These are phyloP conservation scores for Agarophyton chilense DNA, from an alignment of 23 red algal genomes.

Conservation along the genomic window DNA sequence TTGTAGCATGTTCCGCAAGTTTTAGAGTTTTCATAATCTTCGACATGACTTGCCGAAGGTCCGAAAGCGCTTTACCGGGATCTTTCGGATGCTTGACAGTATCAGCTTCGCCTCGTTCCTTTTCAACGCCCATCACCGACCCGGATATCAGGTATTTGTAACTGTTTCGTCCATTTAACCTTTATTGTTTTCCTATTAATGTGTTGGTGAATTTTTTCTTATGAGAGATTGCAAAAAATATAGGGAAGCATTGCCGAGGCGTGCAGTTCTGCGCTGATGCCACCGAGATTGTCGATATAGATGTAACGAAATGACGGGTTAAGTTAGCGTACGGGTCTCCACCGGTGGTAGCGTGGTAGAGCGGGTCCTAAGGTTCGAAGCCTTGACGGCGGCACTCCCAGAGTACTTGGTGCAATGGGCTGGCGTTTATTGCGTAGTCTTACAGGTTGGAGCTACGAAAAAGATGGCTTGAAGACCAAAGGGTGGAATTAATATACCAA, in stretches of 20 bases:
- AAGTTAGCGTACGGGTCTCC: too few relatives aligned
- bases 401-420: too few relatives aligned
- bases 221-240: conserved; percentile 9
- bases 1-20: neutral
- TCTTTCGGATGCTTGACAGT: neutral
- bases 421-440: too few relatives aligned
- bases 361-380: too few relatives aligned
- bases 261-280: conserved; percentile 28
- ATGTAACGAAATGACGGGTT: too few relatives aligned
- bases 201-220: neutral
- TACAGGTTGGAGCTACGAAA: too few relatives aligned
- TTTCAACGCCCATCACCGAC: neutral
- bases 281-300: conserved; percentile 1
- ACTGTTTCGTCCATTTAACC: conserved; percentile 7
- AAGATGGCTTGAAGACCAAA: too few relatives aligned
- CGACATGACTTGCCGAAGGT: neutral
- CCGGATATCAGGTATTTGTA: neutral
- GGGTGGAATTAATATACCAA: too few relatives aligned
- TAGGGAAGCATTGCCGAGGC: conserved; percentile 24
- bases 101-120: neutral
- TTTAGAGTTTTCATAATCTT: conserved; percentile 23
- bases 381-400: too few relatives aligned
- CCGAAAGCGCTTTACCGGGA: neutral
- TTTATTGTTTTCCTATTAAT: neutral
- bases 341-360: too few relatives aligned